phyloP scores from a whole-genome alignment of 2,329 filamentous ascomycete species.

The Venturia effusa region DNA sequence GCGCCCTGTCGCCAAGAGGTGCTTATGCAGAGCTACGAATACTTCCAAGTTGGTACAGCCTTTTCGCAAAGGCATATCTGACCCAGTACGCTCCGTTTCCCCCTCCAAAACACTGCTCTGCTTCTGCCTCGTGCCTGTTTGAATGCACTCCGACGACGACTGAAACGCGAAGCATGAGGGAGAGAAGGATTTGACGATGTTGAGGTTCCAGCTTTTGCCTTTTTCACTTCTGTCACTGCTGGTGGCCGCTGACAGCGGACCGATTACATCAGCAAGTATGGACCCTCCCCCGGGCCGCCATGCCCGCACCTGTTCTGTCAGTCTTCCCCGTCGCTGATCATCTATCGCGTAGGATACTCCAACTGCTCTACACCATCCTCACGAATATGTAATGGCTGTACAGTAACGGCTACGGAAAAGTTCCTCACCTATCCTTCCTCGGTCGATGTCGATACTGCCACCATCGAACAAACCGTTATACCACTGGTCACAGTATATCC shows the following conservation, averaged over 20 bases:
- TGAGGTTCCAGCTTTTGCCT: not conserved
- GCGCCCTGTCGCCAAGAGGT: not conserved
- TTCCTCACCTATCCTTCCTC: slow-evolving; percentile 4
- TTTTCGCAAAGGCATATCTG: not conserved
- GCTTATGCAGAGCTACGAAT: not conserved
- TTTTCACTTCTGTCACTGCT: not conserved
- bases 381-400: slow-evolving; percentile 4
- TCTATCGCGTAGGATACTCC: not conserved
- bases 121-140: not conserved
- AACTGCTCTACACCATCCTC: not conserved
- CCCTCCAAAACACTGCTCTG: not conserved
- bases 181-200: not conserved
- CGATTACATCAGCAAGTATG: not conserved
- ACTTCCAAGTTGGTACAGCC: not conserved
- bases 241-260: not conserved
- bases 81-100: not conserved
- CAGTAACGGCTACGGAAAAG: not conserved
- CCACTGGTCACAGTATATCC: slow-evolving; percentile 7
- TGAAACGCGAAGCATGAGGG: not conserved
- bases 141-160: not conserved
- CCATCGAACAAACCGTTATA: not conserved
- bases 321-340: not conserved
- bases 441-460: slow-evolving; percentile 1
- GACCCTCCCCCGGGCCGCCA: not conserved
- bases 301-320: not conserved